Evolutionary conservation across 768 basidiomycete genomes (phyloP), one percentile per base, ranked within the genome.

Genomic region (Agrocybe chaxingu): DNA sequence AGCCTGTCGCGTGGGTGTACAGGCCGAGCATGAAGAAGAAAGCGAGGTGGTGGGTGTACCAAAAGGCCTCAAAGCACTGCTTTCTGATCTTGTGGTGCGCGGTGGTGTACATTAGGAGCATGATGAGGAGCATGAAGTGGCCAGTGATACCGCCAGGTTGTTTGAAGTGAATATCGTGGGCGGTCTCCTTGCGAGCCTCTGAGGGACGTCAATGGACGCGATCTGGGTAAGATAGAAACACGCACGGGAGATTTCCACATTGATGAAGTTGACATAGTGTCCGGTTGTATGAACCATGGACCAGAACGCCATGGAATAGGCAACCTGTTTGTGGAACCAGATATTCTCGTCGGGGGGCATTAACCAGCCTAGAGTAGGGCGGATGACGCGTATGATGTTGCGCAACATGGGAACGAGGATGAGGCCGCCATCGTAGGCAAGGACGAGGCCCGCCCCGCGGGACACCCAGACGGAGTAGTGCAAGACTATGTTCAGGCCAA

Each of bases 241-340:
- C 88, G 51, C 68, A 92, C 90, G 92, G 32, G 86, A 85, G 49
- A 79, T 80, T 66, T 96, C 92, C 62, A 98, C 86, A 54, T 91
- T 93, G 73, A 92, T 82, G 64, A 93, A 94, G 69, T 94, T 95
- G 71, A 92, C 84, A 60, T 93, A 96, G 70, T 96, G 94, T 7
- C 91, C 88, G 4, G 93, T 95, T 4, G 89, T 89, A 68, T 98
- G 94, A 0, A 96, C 86, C 79, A 92, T 86, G 7, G 89, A 72
- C 87, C 88, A 95, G 73, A 96, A 94, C 2, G 91, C 86, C 81
- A 95, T 85, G 6, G 88, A 89, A 67, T 97, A 98, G 12, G 94
- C 94, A 38, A 96, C 89, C 64, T 95, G 92, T 50, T 91, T 77
- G 68, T 97, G 93, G 77, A 89, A 93, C 94, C 93, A 95, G 62